A percentile compares a stretch with the other conserved stretches of the same genome.
These are phyloP conservation scores for Podaxis sp. DNA, from an alignment of 768 basidiomycete species.

Conservation along the genomic window DNA sequence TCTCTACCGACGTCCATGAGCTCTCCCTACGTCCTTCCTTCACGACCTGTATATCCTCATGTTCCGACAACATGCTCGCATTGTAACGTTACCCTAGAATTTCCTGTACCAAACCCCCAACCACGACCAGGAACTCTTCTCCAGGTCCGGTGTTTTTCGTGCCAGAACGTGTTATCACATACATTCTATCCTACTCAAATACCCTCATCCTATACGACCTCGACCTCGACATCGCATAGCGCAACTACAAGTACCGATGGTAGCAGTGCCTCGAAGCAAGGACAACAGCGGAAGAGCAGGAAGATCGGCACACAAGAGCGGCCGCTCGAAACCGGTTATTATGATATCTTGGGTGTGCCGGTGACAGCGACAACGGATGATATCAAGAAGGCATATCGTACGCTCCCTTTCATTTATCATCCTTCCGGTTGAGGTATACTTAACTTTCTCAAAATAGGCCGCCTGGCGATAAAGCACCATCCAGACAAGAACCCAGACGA, in stretches of 20 bases:
- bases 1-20: constrained; percentile 37
- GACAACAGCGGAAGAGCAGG: constrained; percentile 47
- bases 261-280: constrained; percentile 21
- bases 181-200: constrained; percentile 68
- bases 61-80: constrained; percentile 59
- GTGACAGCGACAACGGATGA: constrained; percentile 79
- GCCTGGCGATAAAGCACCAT: constrained; percentile 86
- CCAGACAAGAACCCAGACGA: constrained; percentile 93
- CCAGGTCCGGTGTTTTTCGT: constrained; percentile 69
- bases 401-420: constrained; percentile 22
- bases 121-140: constrained; percentile 60
- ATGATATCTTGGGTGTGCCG: constrained; percentile 78
- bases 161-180: constrained; percentile 57
- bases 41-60: constrained; percentile 66
- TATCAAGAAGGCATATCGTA: constrained; percentile 90
- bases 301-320: constrained; percentile 89
- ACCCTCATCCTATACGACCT: constrained; percentile 21
- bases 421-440: neutral
- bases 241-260: constrained; percentile 5
- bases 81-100: constrained; percentile 62
- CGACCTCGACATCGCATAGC: constrained; percentile 7
- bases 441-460: constrained; percentile 39
- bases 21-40: constrained; percentile 50
- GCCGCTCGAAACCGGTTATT: constrained; percentile 89
- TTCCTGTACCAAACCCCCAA: constrained; percentile 57